Conservation (phyloP, 768 basidiomycete species). For the Gyrodon lividus region DNA sequence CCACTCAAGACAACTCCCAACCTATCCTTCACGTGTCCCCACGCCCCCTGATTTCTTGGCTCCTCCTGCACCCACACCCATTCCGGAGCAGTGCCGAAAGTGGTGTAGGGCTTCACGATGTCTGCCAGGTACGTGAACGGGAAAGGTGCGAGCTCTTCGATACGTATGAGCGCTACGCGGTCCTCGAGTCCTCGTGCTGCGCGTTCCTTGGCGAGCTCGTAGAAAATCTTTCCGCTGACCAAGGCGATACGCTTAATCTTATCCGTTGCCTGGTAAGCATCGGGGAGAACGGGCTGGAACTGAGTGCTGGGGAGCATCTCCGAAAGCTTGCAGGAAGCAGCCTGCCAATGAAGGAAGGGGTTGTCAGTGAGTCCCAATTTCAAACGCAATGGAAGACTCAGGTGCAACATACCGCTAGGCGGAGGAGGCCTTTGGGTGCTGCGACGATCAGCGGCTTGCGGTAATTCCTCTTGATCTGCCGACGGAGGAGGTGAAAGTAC, state of each 20-base stretch:
- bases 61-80: conserved; percentile 82
- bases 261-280: conserved; percentile 34
- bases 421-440: conserved; percentile 79
- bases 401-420: conserved; percentile 72
- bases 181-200: conserved; percentile 44
- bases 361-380: background rate
- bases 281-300: conserved; percentile 70
- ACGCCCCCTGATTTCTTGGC: conserved; percentile 85
- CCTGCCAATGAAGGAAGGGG: conserved; percentile 39
- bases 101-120: conserved; percentile 45
- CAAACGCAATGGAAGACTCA: background rate
- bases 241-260: conserved; percentile 66
- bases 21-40: conserved; percentile 60
- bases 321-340: conserved; percentile 63
- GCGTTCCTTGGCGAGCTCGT: conserved; percentile 77
- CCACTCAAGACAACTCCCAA: conserved; percentile 50
- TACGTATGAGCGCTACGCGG: conserved; percentile 65
- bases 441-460: conserved; percentile 85
- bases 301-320: conserved; percentile 58
- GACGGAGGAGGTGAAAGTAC: conserved; percentile 89
- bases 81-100: conserved; percentile 37
- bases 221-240: conserved; percentile 83
- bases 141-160: conserved; percentile 89
- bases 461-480: conserved; percentile 83
- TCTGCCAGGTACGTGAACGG: conserved; percentile 59